phyloP scores from a whole-genome alignment of 1,284 basidiomycete species.

The Pseudozyma thailandica region DNA sequence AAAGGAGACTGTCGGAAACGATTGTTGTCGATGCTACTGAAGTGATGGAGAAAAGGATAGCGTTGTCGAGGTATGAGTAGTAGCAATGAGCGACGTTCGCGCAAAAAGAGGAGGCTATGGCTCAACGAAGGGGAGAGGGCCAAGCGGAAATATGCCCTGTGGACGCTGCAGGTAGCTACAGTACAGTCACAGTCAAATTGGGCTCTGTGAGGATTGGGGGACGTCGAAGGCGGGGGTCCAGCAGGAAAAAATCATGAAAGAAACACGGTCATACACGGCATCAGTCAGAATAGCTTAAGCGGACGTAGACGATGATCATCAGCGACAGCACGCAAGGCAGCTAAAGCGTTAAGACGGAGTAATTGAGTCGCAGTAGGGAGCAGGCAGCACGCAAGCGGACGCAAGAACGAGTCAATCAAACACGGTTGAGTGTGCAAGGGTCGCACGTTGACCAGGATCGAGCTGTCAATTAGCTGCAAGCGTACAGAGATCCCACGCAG shows the following conservation, averaged over 20 bases:
- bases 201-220: not conserved
- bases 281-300: constrained; percentile 10
- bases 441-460: constrained; percentile 30
- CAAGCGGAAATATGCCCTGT: not conserved
- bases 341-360: not conserved
- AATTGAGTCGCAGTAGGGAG: not conserved
- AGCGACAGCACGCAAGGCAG: constrained; percentile 27
- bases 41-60: constrained; percentile 16
- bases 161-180: not conserved
- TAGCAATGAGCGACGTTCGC: not conserved
- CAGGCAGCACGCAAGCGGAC: not conserved
- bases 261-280: constrained; percentile 26
- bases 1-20: not conserved
- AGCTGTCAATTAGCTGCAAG: constrained; percentile 35
- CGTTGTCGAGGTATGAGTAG: constrained; percentile 17
- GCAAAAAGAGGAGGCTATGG: constrained; percentile 7
- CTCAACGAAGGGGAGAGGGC: not conserved
- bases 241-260: constrained; percentile 32
- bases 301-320: constrained; percentile 33
- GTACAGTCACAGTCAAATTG: not conserved
- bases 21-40: constrained; percentile 6
- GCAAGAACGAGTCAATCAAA: not conserved
- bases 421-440: not conserved
- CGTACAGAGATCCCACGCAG: constrained; percentile 6
- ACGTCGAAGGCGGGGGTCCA: constrained; percentile 2